Conservation (phyloP, 441 rosid species). For the Dalechampia spathulata region DNA sequence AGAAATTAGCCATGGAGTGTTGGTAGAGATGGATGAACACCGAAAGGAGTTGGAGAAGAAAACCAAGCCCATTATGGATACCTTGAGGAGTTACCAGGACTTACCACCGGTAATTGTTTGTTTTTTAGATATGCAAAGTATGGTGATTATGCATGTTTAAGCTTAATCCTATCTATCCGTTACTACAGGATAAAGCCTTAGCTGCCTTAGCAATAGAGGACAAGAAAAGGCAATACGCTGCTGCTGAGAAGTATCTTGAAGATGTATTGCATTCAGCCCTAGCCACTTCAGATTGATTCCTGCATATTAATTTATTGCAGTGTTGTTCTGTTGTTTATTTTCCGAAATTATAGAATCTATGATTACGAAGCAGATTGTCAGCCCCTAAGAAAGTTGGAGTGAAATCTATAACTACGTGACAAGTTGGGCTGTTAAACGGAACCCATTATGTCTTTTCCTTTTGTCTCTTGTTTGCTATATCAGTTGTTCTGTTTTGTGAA, state of each 20-base stretch:
- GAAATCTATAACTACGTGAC: too few relatives aligned
- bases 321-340: background rate
- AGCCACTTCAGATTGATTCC: constrained; percentile 34
- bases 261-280: constrained; percentile 84
- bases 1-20: constrained; percentile 77
- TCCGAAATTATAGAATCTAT: background rate
- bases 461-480: background rate
- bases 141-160: too few relatives aligned
- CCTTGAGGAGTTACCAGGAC: constrained; percentile 92
- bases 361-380: too few relatives aligned
- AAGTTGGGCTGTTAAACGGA: background rate
- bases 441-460: too few relatives aligned
- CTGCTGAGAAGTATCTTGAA: constrained; percentile 89
- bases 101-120: constrained; percentile 95
- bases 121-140: too few relatives aligned
- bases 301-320: background rate
- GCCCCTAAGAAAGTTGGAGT: too few relatives aligned
- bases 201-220: constrained; percentile 94
- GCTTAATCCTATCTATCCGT: too few relatives aligned
- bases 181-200: constrained; percentile 96
- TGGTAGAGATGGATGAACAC: constrained; percentile 89
- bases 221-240: constrained; percentile 85
- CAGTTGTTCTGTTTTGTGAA: too few relatives aligned
- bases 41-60: constrained; percentile 79
- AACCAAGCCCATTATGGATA: constrained; percentile 86